phyloP scores from a whole-genome alignment of 805 yeast genomes.

The Priceomyces medius region DNA sequence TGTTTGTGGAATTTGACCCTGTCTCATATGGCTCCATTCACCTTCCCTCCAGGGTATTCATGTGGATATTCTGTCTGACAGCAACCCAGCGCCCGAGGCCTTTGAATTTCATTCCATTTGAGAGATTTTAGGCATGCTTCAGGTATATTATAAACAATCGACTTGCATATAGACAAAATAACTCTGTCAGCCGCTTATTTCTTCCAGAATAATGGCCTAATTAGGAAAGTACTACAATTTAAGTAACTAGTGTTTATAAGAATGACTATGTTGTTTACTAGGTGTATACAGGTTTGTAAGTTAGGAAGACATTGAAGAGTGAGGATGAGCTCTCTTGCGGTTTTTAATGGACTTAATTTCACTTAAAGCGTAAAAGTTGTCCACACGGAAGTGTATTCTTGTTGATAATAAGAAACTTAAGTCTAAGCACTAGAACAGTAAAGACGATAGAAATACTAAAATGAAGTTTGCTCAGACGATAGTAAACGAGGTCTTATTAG shows the following conservation, averaged over 20 bases:
- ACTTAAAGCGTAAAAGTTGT: not conserved
- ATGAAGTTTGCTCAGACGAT: constrained; percentile 36
- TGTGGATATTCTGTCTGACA: no score
- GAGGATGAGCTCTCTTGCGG: constrained; percentile 5
- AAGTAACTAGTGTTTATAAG: constrained; percentile 5
- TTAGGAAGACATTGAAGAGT: constrained; percentile 1
- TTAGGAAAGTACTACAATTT: constrained; percentile 1
- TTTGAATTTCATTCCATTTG: not conserved
- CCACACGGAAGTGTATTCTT: not conserved
- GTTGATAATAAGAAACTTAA: not conserved
- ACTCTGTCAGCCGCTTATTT: constrained; percentile 5
- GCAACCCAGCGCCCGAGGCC: not conserved
- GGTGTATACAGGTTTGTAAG: constrained; percentile 3
- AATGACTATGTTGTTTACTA: constrained; percentile 6
- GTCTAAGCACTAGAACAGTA: not conserved
- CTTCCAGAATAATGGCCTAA: not conserved
- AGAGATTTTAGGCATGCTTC: not conserved
- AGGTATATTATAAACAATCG: constrained; percentile 2
- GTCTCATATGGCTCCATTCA: no score
- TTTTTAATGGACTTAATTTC: constrained; percentile 5
- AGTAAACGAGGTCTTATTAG: constrained; percentile 38
- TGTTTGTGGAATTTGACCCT: no score
- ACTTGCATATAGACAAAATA: not conserved
- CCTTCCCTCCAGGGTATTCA: no score
- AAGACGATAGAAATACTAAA: not conserved